A percentile compares a stretch with the other conserved stretches of the same genome.
Conservation (phyloP, 73 alveolate genomes). For the Tetrahymena borealis region DNA sequence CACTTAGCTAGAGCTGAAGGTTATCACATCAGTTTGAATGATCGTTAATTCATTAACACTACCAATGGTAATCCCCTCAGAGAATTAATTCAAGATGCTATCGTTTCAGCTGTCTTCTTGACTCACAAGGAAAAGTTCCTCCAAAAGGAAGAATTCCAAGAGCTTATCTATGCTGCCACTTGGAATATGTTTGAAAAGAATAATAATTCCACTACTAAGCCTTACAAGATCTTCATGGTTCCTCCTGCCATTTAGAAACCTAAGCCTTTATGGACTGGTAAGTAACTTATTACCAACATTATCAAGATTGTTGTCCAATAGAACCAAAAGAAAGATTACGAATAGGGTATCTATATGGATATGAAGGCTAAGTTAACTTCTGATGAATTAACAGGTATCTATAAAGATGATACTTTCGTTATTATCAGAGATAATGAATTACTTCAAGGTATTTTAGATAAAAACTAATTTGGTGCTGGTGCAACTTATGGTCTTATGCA, state of each 20-base stretch:
- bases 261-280: conserved; percentile 89
- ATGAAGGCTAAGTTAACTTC: conserved; percentile 60
- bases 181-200: conserved; percentile 71
- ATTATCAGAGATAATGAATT: conserved; percentile 81
- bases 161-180: conserved; percentile 84
- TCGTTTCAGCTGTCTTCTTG: conserved; percentile 88
- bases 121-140: conserved; percentile 92
- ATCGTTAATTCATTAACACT: conserved; percentile 91
- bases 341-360: conserved; percentile 68
- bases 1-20: conserved; percentile 87
- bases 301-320: conserved; percentile 69
- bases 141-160: conserved; percentile 77
- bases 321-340: conserved; percentile 57
- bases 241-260: conserved; percentile 94
- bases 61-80: conserved; percentile 99
- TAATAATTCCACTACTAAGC: background rate
- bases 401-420: conserved; percentile 50
- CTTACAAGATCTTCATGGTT: conserved; percentile 57
- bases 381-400: conserved; percentile 33
- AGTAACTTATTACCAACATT: conserved; percentile 79
- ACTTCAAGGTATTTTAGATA: conserved; percentile 89
- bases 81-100: conserved; percentile 97
- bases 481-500: conserved; percentile 93
- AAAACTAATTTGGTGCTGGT: conserved; percentile 89
- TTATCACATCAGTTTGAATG: conserved; percentile 75